A percentile compares a stretch with the other conserved stretches of the same genome.
Conservation (phyloP, 257 asterid genomes). For the Rehmannia glutinosa region DNA sequence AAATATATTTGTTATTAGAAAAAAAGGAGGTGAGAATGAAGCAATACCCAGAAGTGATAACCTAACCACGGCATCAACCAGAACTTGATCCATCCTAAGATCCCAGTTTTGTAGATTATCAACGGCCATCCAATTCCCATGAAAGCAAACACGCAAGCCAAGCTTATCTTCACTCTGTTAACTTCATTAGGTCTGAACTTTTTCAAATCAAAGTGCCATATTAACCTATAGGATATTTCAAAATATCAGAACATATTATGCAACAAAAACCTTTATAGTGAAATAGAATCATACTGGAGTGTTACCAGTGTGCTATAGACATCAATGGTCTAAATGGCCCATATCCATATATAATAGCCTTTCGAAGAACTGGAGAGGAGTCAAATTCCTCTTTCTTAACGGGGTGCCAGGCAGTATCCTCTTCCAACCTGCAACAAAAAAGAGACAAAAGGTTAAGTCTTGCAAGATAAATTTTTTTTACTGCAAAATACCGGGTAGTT, state of each 20-base stretch:
- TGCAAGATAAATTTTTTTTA: background rate
- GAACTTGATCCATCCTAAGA: conserved; percentile 89
- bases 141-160: conserved; percentile 90
- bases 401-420: conserved; percentile 98
- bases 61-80: conserved; percentile 99
- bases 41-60: conserved; percentile 93
- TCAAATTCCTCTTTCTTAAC: conserved; percentile 56
- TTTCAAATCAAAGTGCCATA: conserved; percentile 71
- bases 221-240: conserved; percentile 45
- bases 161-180: conserved; percentile 85
- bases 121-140: conserved; percentile 97
- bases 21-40: conserved; percentile 6
- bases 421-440: conserved; percentile 59
- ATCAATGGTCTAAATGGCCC: conserved; percentile 89
- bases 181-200: conserved; percentile 90
- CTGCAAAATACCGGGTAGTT: no score
- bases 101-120: conserved; percentile 70
- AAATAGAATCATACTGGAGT: background rate
- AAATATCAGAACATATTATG: background rate
- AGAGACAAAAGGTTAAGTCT: conserved; percentile 5
- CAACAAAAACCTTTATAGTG: background rate
- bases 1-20: background rate
- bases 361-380: conserved; percentile 48
- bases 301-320: conserved; percentile 93
- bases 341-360: conserved; percentile 69